Base-by-base conservation (phyloP, 495 filamentous ascomycete genomes). In the Hypoxylon lenormandii region DNA sequence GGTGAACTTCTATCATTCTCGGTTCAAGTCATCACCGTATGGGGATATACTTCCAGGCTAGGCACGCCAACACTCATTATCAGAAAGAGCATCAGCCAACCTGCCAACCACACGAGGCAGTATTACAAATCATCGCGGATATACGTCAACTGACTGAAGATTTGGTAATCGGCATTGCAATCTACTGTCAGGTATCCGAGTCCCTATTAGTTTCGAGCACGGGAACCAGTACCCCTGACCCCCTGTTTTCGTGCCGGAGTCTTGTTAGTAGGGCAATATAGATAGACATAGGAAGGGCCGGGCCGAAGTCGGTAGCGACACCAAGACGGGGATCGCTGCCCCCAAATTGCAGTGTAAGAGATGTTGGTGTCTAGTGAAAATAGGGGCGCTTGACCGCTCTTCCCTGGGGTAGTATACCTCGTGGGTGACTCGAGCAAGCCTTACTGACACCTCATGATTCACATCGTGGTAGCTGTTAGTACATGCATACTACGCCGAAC, bases 301-400 rank as follows among this genome's bases (percentile, higher is more conserved):
- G 68, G 33, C 68, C 68, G 68, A 66, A 53, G 22, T 48, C 37
- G 22, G 57, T 61, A 58, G 40, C 11, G n/a, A 58, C 13, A 52
- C 26, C 19, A 38, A 43, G 15, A 21, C 21, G 36, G 30, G 22
- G 37, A 15, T 33, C 26, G 15, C 16, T 40, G 23, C 38, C 57
- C 48, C 52, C 48, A 38, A 66, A 53, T 28, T 48, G 40, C 1
- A 45, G 21, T 45, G 12, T 22, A 3, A 22, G n/a, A n/a, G 8
- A 11, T 50, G 58, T 71, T 71, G 62, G 68, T 63, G 21, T 56
- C 46, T 59, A 40, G 46, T 16, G 57, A 43, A n/a, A 49, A 49
- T 63, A 71, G 23, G 53, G 33, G 33, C 11, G 10, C 36, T 43
- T 55, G 47, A 38, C 55, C 19, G 42, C 46, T 57, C 50, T 52